Base-by-base conservation (phyloP, 345 rosid genomes). In the Sisymbrium irio region DNA sequence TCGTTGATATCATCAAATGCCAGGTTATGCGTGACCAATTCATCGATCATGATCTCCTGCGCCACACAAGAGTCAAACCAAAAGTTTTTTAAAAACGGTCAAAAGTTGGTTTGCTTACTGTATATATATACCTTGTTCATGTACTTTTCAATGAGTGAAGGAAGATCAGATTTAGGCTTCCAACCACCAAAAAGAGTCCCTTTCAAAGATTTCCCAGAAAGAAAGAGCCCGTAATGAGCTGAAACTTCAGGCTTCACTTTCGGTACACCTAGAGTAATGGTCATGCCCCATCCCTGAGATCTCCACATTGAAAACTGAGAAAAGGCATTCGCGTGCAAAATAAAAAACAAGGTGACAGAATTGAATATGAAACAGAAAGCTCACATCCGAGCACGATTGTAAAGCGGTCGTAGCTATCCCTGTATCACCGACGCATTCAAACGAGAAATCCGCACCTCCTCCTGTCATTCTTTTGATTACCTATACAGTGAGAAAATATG, bases 371-470 rank as follows among this genome's bases (percentile, higher is more conserved):
- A 41, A 61, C 20, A 55, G 5, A 63, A 67, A 69, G 70, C 61
- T 80, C 82, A 92, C 97, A 66, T 95, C 97, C 15, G 90, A 81
- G 77, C 99, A 95, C 0, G 93, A 95, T 70, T 92, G 96, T 58
- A 92, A 73, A 0, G 99, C 99, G 30, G 96, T 84, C 10, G 96
- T 84, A 63, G 86, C 73, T 76, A 83, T 77, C 74, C 82, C 88
- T 0, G 97, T 81, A 68, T 95, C 89, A 33, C 97, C 99, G 3
- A 83, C 76, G 56, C 97, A 95, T 81, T 95, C 97, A 25, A 95
- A 91, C 18, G 93, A 84, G 84, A 86, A 89, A 78, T 92, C 99
- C 1, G 91, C 88, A 32, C 99, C 99, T 67, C 99, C 99, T 62
- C 79, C 76, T 4, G 99, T 86, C 50, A 89, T 84, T 58, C 78